Percentiles rank a stretch among this genome's conserved stretches.
These are phyloP conservation scores for Arxiozyma bovina DNA, from an alignment of 1,139 yeast species.

Conservation along the genomic window DNA sequence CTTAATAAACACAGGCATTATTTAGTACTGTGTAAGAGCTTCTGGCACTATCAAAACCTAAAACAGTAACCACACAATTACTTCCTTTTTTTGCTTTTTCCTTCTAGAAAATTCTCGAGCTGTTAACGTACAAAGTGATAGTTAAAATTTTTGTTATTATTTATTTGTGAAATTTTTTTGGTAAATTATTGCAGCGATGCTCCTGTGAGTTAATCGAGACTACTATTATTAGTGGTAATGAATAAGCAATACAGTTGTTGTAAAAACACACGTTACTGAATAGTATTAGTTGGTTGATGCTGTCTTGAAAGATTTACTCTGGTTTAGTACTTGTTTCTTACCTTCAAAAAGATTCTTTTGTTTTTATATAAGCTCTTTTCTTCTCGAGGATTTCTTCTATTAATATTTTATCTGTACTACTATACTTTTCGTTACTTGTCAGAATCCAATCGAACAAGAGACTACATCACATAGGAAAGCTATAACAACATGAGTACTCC, in stretches of 20 bases:
- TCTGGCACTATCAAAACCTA: not conserved
- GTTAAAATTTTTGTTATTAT: not conserved
- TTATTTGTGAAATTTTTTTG: too few species aligned
- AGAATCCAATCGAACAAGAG: not conserved
- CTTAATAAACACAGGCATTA: too few species aligned
- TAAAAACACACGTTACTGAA: not conserved
- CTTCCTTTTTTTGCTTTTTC: not conserved
- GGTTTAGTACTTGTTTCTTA: not conserved
- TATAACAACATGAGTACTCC: constrained; percentile 59
- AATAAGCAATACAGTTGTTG: not conserved
- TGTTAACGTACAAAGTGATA: not conserved
- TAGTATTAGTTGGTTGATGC: not conserved
- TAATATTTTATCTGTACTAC: not conserved
- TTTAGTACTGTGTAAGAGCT: too few species aligned
- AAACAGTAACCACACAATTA: not conserved
- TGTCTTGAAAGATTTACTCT: not conserved
- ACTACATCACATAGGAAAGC: not conserved
- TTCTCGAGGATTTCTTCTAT: not conserved
- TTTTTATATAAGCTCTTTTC: not conserved
- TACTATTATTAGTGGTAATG: too few species aligned
- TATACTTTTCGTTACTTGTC: constrained; percentile 13
- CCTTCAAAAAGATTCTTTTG: not conserved
- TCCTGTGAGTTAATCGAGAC: too few species aligned
- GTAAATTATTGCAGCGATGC: not conserved
- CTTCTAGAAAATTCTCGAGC: not conserved